Conservation (phyloP, 768 basidiomycete genomes). For the Panaeolus papilionaceus region DNA sequence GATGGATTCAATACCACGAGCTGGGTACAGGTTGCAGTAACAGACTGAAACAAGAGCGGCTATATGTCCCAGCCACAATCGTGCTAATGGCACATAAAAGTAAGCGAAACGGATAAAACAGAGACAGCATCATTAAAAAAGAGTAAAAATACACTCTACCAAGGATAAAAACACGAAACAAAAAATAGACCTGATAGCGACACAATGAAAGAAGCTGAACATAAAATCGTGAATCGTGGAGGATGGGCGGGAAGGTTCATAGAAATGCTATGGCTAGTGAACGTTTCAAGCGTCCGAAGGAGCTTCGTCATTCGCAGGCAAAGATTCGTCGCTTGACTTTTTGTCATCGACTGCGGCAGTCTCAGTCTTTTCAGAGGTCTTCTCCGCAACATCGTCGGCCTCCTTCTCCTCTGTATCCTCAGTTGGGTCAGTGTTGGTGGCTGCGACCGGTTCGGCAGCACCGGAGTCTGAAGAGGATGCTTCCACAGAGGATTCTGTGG, state of each 20-base stretch:
- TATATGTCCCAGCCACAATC: neutral
- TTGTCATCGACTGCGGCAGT: neutral
- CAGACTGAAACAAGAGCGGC: neutral
- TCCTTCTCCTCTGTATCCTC: neutral
- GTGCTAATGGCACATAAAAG: neutral
- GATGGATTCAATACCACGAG: no score
- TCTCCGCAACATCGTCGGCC: neutral
- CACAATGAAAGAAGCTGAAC: neutral
- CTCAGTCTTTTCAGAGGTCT: neutral
- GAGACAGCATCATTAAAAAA: neutral
- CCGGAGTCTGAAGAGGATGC: neutral
- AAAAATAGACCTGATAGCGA: neutral
- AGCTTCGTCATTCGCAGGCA: neutral
- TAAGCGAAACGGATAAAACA: neutral
- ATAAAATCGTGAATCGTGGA: conserved; percentile 1
- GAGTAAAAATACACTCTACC: conserved; percentile 15
- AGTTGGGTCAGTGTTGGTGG: neutral
- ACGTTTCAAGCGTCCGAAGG: neutral
- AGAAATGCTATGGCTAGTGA: neutral
- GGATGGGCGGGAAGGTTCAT: neutral
- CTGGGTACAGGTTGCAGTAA: neutral
- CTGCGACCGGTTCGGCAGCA: neutral
- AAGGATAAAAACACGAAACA: neutral
- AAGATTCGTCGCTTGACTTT: neutral
- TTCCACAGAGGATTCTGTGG: neutral